Evolutionary conservation across 176 grass and related monocot genomes (phyloP), one percentile per base, ranked within the genome.

Genomic region (Carex pumila): DNA sequence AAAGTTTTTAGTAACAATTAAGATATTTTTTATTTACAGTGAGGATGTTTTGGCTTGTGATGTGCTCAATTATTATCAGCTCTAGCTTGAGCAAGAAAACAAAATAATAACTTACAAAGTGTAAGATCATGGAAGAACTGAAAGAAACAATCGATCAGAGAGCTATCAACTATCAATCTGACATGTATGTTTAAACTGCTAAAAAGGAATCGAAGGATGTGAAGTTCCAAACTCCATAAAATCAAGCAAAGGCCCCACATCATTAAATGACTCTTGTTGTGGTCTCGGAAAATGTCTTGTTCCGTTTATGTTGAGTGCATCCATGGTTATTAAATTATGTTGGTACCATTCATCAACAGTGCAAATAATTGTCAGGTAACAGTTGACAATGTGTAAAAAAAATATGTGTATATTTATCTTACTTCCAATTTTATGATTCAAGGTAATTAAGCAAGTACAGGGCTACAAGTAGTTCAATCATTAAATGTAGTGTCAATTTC

Each of bases 171-270:
- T 74, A 29, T 74, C 71, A 53, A 74, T 75, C 71, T 55, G 50
- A 77, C 73, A 56, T 34, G 22, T 31, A 77, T 56, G 50, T 76
- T 76, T 55, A 76, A 76, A 76, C 72, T 69, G 2, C 36, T 68
- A 17, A 19, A 71, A 43, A 71, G 2, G 5, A 5, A 7, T 54
- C 5, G 21, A 49, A 54, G 72, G 49, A 30, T 7, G 7, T 76
- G 72, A 25, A 32, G 50, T 76, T 52, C 5, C 18, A 19, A 73
- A 47, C 70, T 18, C 3, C 41, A 76, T 55, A 15, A 56, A 54
- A 29, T 6, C 22, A 55, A 54, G 22, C 50, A 55, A 77, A 14
- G 52, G 6, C 22, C 73, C 73, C 72, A 17, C 49, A 76, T 1
- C 49, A 76, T 76, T 76, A 76, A 10, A 77, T 56, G 50, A 10